Evolutionary conservation across 1,284 basidiomycete genomes (phyloP).

Genomic region (Pseudozyma hubeiensis): DNA sequence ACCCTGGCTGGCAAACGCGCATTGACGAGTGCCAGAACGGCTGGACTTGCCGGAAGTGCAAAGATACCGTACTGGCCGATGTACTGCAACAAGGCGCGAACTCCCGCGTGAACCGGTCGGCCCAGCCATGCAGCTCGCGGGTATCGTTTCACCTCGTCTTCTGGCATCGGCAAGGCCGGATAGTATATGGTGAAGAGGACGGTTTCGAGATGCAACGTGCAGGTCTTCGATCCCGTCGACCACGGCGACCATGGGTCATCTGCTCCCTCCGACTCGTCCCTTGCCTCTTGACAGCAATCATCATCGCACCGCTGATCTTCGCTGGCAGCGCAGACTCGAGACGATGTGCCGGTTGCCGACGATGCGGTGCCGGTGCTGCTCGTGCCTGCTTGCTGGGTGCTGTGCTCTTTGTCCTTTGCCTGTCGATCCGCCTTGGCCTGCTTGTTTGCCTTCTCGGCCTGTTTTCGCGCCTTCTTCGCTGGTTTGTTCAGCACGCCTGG

Average conservation of each 20-base stretch:
- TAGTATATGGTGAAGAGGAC: constrained; percentile 64
- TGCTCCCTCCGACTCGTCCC: constrained; percentile 10
- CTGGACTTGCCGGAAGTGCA: constrained; percentile 50
- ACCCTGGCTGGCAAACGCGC: constrained; percentile 44
- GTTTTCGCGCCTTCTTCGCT: constrained; percentile 6
- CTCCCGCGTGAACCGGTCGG: constrained; percentile 47
- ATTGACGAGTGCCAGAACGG: constrained; percentile 36
- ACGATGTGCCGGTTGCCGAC: background rate
- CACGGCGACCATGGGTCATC: constrained; percentile 35
- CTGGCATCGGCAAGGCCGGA: constrained; percentile 25
- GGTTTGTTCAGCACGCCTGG: constrained; percentile 38
- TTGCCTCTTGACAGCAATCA: background rate
- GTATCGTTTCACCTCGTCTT: constrained; percentile 31
- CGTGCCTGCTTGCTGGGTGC: background rate
- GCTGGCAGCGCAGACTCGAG: background rate
- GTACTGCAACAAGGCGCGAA: constrained; percentile 44
- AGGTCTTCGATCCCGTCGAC: constrained; percentile 31
- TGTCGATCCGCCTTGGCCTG: constrained; percentile 18
- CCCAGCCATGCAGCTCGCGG: constrained; percentile 53
- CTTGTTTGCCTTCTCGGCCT: constrained; percentile 21
- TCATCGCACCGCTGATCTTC: background rate
- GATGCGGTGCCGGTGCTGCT: constrained; percentile 3
- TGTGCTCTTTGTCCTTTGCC: constrained; percentile 7
- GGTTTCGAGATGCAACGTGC: constrained; percentile 57
- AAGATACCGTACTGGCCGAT: constrained; percentile 58